Conservation (phyloP, 2,329 filamentous ascomycete species). For the Sarocladium kiliense region DNA sequence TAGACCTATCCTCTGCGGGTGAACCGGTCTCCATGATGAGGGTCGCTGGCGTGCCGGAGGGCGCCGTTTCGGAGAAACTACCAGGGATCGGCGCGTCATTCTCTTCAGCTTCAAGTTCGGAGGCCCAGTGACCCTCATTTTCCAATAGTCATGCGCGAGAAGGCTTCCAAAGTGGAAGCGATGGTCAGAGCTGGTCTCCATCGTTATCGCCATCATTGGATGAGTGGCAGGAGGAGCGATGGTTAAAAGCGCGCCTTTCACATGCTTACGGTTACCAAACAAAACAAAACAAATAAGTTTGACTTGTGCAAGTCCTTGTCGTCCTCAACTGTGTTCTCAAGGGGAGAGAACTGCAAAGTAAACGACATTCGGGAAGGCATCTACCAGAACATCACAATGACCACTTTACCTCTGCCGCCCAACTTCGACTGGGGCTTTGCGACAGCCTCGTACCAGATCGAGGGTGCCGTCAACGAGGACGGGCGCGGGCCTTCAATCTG, state of each 20-base stretch:
- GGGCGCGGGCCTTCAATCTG: slow-evolving; percentile 38
- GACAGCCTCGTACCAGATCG: slow-evolving; percentile 39
- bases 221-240: neutral
- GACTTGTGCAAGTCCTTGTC: too few relatives aligned
- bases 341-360: neutral
- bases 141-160: neutral
- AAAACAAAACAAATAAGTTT: too few relatives aligned
- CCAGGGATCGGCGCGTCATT: neutral
- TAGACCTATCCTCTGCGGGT: too few relatives aligned
- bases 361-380: neutral
- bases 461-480: slow-evolving; percentile 34
- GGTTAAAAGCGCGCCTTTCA: neutral
- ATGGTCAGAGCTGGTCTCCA: neutral
- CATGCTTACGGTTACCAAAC: neutral
- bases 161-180: neutral
- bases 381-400: neutral
- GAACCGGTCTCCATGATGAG: neutral
- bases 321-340: neutral
- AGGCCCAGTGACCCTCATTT: neutral
- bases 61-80: neutral
- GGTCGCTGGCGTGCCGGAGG: neutral
- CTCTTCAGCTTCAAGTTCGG: neutral
- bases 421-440: slow-evolving; percentile 37
- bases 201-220: neutral
- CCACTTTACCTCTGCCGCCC: slow-evolving; percentile 19